Conservation (phyloP, 768 basidiomycete genomes). For the Steccherinum ochraceum region DNA sequence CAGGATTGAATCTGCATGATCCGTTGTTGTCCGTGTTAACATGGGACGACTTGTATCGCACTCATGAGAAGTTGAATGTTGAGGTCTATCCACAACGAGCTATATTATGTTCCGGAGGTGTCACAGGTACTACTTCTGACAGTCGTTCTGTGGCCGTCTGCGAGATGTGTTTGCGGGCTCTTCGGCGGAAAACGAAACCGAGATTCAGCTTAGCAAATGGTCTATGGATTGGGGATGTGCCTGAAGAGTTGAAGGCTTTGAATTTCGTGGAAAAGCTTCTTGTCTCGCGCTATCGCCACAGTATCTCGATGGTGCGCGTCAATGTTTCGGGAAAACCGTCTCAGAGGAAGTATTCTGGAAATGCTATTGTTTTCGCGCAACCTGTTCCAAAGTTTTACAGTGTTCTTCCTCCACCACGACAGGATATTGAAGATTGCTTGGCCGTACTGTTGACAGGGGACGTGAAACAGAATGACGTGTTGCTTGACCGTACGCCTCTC, state of each 20-base stretch:
- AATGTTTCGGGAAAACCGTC: conserved; percentile 17
- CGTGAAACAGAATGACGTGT: conserved; percentile 17
- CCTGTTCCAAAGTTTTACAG: conserved; percentile 9
- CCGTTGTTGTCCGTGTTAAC: too few species aligned
- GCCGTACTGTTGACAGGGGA: conserved; percentile 29
- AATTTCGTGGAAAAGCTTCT: conserved; percentile 11
- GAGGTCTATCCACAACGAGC: too few species aligned
- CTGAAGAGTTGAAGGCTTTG: conserved; percentile 6
- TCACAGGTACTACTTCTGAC: background rate
- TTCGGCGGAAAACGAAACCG: background rate
- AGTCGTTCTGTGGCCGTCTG: background rate
- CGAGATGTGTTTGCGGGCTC: background rate
- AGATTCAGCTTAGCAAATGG: conserved; percentile 12
- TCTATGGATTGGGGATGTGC: conserved; percentile 14
- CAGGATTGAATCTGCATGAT: too few species aligned
- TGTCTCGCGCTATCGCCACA: conserved; percentile 12
- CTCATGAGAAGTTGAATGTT: background rate
- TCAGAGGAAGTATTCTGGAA: conserved; percentile 9
- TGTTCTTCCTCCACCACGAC: conserved; percentile 10
- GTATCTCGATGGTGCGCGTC: conserved; percentile 26
- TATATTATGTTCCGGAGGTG: too few species aligned
- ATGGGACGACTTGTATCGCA: background rate
- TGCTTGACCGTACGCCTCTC: conserved; percentile 17
- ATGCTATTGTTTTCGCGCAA: conserved; percentile 12
- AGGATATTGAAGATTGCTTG: conserved; percentile 14